phyloP scores from a whole-genome alignment of 164 flowering plant genomes.

The Stephania cephalantha region DNA sequence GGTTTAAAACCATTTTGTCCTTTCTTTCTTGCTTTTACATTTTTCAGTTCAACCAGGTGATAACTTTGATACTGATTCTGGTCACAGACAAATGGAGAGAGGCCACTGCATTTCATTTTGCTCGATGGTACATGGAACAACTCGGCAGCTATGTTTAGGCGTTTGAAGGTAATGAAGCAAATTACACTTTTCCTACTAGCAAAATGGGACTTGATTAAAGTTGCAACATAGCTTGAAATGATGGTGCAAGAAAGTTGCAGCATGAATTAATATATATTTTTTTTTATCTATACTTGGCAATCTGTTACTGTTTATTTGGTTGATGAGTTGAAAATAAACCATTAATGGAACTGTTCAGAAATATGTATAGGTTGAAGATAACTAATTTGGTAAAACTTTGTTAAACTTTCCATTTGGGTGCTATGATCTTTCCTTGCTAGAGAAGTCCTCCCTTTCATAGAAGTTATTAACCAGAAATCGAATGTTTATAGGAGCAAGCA shows the following conservation, averaged over 20 bases:
- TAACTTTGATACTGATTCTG: constrained; percentile 27
- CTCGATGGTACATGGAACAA: constrained; percentile 97
- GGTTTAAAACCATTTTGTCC: background rate
- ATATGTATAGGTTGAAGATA: no score
- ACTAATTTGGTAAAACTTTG: background rate
- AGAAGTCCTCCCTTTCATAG: background rate
- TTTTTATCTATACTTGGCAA: no score
- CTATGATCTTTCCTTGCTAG: background rate
- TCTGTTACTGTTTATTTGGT: no score
- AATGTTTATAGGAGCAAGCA: constrained; percentile 51
- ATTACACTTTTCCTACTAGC: background rate
- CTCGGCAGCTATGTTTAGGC: constrained; percentile 89
- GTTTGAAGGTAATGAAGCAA: constrained; percentile 59
- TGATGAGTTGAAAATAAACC: no score
- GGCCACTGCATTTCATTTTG: constrained; percentile 57
- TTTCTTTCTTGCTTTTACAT: background rate
- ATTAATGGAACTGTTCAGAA: no score
- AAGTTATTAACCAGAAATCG: background rate
- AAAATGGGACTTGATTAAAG: background rate
- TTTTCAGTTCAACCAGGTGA: constrained; percentile 25
- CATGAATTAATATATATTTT: background rate
- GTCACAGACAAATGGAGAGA: constrained; percentile 39
- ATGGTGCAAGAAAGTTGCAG: background rate
- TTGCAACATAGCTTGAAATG: background rate
- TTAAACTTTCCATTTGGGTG: no score